Conservation (phyloP, 2,329 filamentous ascomycete genomes). For the Venturiaceae sp. region DNA sequence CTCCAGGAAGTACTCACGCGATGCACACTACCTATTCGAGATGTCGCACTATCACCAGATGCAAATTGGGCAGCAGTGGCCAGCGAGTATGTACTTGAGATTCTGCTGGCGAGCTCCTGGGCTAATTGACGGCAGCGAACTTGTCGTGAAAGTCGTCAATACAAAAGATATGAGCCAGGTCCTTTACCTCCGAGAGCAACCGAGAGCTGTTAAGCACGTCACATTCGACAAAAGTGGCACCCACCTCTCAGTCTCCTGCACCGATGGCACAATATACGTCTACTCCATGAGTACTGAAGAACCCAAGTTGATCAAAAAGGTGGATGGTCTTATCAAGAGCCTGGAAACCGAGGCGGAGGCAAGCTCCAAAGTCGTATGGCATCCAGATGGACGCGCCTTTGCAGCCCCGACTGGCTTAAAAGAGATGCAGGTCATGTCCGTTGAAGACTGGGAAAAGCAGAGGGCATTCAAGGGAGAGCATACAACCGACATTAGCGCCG, state of each 20-base stretch:
- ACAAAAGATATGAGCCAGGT: slow-evolving; percentile 68
- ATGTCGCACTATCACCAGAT: slow-evolving; percentile 74
- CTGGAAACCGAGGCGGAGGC: slow-evolving; percentile 69
- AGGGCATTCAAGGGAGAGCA: slow-evolving; percentile 71
- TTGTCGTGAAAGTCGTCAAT: slow-evolving; percentile 82
- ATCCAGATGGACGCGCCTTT: slow-evolving; percentile 89
- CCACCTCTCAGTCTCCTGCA: slow-evolving; percentile 71
- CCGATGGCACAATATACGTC: slow-evolving; percentile 81
- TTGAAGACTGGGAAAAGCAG: slow-evolving; percentile 81
- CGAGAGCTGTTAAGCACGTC: slow-evolving; percentile 81
- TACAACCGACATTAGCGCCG: slow-evolving; percentile 71
- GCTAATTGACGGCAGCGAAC: slow-evolving; percentile 45
- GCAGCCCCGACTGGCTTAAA: slow-evolving; percentile 58
- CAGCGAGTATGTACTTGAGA: slow-evolving; percentile 59
- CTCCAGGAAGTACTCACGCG: slow-evolving; percentile 79
- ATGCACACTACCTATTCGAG: slow-evolving; percentile 75
- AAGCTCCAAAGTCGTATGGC: slow-evolving; percentile 72
- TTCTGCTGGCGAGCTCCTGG: too few species aligned
- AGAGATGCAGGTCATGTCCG: slow-evolving; percentile 81
- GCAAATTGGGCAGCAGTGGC: slow-evolving; percentile 84
- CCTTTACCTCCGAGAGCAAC: slow-evolving; percentile 72
- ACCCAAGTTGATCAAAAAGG: slow-evolving; percentile 69
- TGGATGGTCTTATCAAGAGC: slow-evolving; percentile 76
- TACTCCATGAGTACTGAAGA: slow-evolving; percentile 74
- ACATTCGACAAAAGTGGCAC: slow-evolving; percentile 75